Conservation (phyloP, 192 early-diverging fungal genomes). For the Anaeromyces robustus region DNA sequence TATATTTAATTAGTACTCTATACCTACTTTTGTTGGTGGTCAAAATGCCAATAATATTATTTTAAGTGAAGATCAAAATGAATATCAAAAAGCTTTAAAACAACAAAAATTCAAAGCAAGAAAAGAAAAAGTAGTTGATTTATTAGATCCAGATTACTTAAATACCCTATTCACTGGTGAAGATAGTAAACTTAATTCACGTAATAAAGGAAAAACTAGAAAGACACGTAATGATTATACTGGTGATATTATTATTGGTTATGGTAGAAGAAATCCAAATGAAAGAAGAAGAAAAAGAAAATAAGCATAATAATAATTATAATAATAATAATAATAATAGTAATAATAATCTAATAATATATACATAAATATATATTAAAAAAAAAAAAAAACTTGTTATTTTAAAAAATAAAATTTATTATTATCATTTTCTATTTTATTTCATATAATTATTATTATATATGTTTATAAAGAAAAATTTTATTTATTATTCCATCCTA, state of each 20-base stretch:
- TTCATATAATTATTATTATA: too few species aligned
- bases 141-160: conserved; percentile 54
- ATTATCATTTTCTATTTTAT: too few species aligned
- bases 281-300: conserved; percentile 4
- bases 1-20: conserved; percentile 41
- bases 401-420: too few species aligned
- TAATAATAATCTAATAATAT: too few species aligned
- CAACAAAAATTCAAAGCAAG: conserved; percentile 12
- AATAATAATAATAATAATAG: too few species aligned
- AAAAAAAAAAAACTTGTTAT: too few species aligned
- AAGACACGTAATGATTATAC: neutral
- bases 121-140: conserved; percentile 28
- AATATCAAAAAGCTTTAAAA: conserved; percentile 50
- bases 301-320: neutral
- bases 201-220: neutral
- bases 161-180: neutral
- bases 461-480: too few species aligned
- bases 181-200: neutral
- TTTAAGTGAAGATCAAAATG: conserved; percentile 80
- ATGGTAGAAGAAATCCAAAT: conserved; percentile 5
- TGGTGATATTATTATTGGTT: neutral
- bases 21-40: conserved; percentile 72
- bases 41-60: conserved; percentile 50
- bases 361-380: too few species aligned
- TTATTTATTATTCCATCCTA: too few species aligned